phyloP scores from a whole-genome alignment of 768 basidiomycete genomes.

The Tubosaeta brunneosetosa region DNA sequence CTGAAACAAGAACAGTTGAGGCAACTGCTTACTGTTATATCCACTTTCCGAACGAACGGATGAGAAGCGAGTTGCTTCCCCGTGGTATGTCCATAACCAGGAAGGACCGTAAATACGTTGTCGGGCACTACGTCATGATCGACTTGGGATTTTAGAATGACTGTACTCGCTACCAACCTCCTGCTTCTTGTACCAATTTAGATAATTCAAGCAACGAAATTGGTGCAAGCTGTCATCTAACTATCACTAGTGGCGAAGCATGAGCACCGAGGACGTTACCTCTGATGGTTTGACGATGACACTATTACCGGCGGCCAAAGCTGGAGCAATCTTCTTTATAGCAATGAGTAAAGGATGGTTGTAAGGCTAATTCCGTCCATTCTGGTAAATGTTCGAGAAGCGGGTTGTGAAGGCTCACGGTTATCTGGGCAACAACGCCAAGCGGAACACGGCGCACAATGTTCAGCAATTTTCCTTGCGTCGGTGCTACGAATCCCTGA shows the following conservation, averaged over 20 bases:
- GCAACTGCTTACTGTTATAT: constrained; percentile 60
- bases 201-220: constrained; percentile 77
- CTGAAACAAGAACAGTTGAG: background rate
- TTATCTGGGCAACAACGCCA: constrained; percentile 87
- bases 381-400: background rate
- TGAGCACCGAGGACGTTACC: constrained; percentile 29
- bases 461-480: constrained; percentile 74
- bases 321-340: constrained; percentile 83
- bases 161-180: constrained; percentile 42
- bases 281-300: constrained; percentile 83
- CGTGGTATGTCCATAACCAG: constrained; percentile 62
- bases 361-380: constrained; percentile 53
- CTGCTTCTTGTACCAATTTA: constrained; percentile 56
- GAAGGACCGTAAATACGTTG: constrained; percentile 68
- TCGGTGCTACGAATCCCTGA: constrained; percentile 66
- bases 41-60: constrained; percentile 70
- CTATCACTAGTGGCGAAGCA: background rate
- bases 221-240: constrained; percentile 56
- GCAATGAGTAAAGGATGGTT: constrained; percentile 89
- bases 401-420: constrained; percentile 39
- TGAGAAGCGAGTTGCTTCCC: constrained; percentile 64
- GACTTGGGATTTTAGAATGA: background rate
- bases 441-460: constrained; percentile 76
- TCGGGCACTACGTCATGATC: constrained; percentile 53
- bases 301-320: constrained; percentile 79